Conservation (phyloP, 1,284 basidiomycete genomes). For the Cystobasidium pallidum region DNA sequence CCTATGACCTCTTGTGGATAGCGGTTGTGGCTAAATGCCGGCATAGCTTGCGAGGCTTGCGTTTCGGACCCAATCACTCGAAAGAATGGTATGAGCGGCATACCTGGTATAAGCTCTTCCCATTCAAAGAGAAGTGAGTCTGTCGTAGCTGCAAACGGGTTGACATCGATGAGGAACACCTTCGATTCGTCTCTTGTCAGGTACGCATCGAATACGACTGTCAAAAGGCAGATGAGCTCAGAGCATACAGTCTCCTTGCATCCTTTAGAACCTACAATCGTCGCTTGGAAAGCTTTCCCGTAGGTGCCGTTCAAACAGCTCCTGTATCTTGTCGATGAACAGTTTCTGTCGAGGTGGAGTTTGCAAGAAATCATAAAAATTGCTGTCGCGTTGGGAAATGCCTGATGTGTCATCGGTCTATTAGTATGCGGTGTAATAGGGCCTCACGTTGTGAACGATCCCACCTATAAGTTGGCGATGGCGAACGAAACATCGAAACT, state of each 20-base stretch:
- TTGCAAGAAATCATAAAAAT: slow-evolving; percentile 85
- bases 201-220: slow-evolving; percentile 85
- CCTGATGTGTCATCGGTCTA: no score
- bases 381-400: slow-evolving; percentile 85
- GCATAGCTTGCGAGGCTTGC: slow-evolving; percentile 69
- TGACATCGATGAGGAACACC: slow-evolving; percentile 85
- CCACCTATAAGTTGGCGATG: slow-evolving; percentile 70
- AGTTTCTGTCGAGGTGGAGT: slow-evolving; percentile 63
- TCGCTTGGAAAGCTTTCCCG: slow-evolving; percentile 64
- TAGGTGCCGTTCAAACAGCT: slow-evolving; percentile 73
- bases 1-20: slow-evolving; percentile 83
- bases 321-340: slow-evolving; percentile 64
- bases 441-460: slow-evolving; percentile 51
- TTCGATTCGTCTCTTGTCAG: slow-evolving; percentile 75
- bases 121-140: slow-evolving; percentile 85
- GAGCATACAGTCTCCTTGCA: background rate
- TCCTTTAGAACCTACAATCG: slow-evolving; percentile 64
- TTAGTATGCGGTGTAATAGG: slow-evolving; percentile 12
- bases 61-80: slow-evolving; percentile 71
- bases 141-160: slow-evolving; percentile 80
- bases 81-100: slow-evolving; percentile 61
- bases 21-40: slow-evolving; percentile 85
- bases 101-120: slow-evolving; percentile 64
- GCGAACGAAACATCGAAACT: slow-evolving; percentile 85
- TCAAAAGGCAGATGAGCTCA: slow-evolving; percentile 34